Percentiles rank a stretch among this genome's conserved stretches.
phyloP scores from a whole-genome alignment of 148 eudicot species.

The Rhododendron williamsianum region DNA sequence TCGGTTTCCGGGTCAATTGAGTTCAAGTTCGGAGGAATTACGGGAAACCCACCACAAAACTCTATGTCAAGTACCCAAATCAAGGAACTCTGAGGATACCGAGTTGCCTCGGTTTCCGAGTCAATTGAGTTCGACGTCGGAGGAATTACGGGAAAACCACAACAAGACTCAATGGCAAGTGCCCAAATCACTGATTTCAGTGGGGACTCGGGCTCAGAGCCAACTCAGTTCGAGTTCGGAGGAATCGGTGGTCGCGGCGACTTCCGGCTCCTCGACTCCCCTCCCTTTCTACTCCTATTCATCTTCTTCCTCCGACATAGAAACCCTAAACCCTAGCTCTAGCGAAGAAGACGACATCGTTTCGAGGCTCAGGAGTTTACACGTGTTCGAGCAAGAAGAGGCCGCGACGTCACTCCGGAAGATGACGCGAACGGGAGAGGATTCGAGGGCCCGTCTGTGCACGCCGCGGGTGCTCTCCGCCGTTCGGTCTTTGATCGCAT shows the following conservation, averaged over 20 bases:
- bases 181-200: background rate
- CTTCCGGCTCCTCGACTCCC: slow-evolving; percentile 34
- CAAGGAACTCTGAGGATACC: background rate
- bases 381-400: slow-evolving; percentile 58
- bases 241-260: slow-evolving; percentile 37
- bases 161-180: background rate
- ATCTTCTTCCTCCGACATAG: slow-evolving; percentile 52
- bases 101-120: background rate
- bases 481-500: slow-evolving; percentile 46
- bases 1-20: slow-evolving; percentile 20
- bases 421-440: slow-evolving; percentile 51
- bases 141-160: slow-evolving; percentile 5
- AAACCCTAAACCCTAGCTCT: slow-evolving; percentile 15
- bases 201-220: slow-evolving; percentile 19
- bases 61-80: background rate
- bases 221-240: slow-evolving; percentile 35
- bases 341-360: slow-evolving; percentile 47
- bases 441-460: slow-evolving; percentile 47
- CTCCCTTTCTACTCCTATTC: slow-evolving; percentile 50
- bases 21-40: slow-evolving; percentile 42
- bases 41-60: too few relatives aligned
- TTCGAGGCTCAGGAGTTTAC: slow-evolving; percentile 35
- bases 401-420: slow-evolving; percentile 48
- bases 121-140: background rate
- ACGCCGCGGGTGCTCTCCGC: slow-evolving; percentile 52